Evolutionary conservation across 108 stramenopile species (phyloP).

Genomic region (Ochromonas danica): DNA sequence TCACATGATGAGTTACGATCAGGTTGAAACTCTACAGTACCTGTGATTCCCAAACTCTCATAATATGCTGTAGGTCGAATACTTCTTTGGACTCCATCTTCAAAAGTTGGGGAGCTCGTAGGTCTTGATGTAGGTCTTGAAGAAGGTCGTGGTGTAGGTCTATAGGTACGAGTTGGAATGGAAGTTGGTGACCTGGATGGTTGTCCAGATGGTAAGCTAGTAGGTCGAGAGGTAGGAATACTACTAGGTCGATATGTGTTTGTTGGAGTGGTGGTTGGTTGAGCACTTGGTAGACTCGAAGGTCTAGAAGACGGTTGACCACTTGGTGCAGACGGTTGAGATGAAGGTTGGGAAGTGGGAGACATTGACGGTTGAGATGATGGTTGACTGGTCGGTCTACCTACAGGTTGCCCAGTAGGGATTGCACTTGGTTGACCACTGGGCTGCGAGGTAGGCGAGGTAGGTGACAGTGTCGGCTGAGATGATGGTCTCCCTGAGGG

Average conservation of each 20-base stretch:
- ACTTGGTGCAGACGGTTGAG: not conserved
- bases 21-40: slow-evolving; percentile 4
- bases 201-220: not conserved
- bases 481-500: not conserved
- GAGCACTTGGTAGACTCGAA: not conserved
- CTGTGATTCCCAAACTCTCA: not conserved
- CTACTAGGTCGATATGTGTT: not conserved
- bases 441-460: not conserved
- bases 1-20: not conserved
- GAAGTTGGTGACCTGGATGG: not conserved
- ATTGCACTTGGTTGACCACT: not conserved
- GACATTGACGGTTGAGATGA: not conserved
- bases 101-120: not conserved
- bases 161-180: not conserved
- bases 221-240: slow-evolving; percentile 5
- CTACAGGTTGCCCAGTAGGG: not conserved
- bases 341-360: slow-evolving; percentile 1
- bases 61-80: not conserved
- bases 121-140: not conserved
- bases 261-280: slow-evolving; percentile 4
- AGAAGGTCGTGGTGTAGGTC: not conserved
- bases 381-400: slow-evolving; percentile 29
- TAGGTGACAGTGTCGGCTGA: slow-evolving; percentile 10
- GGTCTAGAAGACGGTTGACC: slow-evolving; percentile 4
- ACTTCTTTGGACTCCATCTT: not conserved